Evolutionary conservation across 352 stramenopile species (phyloP).

Genomic region (Halophytophthora polymorphica): DNA sequence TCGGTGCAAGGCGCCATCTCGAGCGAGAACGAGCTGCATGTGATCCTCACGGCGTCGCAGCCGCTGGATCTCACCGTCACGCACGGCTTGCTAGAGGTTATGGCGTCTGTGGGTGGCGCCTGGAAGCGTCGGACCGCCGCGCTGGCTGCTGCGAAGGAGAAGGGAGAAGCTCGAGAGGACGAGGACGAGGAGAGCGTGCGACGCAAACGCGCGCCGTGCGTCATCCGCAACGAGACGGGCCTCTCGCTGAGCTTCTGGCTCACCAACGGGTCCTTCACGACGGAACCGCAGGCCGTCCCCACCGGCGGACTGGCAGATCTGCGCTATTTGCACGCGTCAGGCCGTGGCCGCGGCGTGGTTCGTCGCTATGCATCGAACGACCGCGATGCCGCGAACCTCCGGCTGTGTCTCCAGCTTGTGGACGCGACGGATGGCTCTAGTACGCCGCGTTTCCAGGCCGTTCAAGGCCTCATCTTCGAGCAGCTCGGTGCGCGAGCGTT

Average conservation of each 20-base stretch:
- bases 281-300: conserved; percentile 29
- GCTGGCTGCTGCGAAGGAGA: conserved; percentile 1
- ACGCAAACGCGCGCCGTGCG: conserved; percentile 60
- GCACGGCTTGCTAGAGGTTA: conserved; percentile 71
- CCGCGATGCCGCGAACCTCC: conserved; percentile 47
- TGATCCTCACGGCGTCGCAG: conserved; percentile 69
- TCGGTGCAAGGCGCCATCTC: conserved; percentile 54
- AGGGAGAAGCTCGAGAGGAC: conserved; percentile 2
- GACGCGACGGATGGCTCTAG: conserved; percentile 23
- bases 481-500: conserved; percentile 67
- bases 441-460: conserved; percentile 44
- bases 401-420: conserved; percentile 59
- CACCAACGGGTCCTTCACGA: conserved; percentile 42
- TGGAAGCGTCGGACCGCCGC: conserved; percentile 49
- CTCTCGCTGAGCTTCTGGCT: conserved; percentile 70
- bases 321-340: conserved; percentile 60
- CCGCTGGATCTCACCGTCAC: conserved; percentile 74
- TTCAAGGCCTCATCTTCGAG: conserved; percentile 83
- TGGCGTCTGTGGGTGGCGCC: conserved; percentile 69
- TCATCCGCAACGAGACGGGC: conserved; percentile 79
- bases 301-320: conserved; percentile 53
- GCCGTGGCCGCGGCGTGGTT: conserved; percentile 60
- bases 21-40: conserved; percentile 59
- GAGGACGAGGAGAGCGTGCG: conserved; percentile 24
- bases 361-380: conserved; percentile 67